Base-by-base conservation (phyloP, 2,329 filamentous ascomycete species). In the Fusarium verrucosum region DNA sequence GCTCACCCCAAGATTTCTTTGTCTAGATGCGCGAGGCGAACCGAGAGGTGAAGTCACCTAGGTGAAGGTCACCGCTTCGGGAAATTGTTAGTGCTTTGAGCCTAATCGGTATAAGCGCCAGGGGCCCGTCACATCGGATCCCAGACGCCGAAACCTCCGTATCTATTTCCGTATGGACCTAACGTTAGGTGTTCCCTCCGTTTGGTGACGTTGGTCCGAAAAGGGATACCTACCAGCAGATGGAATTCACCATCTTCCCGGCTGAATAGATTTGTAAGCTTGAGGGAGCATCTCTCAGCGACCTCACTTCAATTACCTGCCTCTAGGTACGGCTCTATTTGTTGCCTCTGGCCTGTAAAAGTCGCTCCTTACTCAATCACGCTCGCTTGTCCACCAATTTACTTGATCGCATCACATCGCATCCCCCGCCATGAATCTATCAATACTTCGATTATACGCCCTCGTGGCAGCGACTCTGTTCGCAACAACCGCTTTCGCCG, bases 401-500 rank as follows among this genome's bases (percentile, higher is more conserved):
- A 28, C 14, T 41, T 37, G 43, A 42, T 45, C 50, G 35, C 22
- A 47, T 44, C 44, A 26, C 50, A 40, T 50, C 40, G 17, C 38
- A 41, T 51, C 36, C 56, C 50, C 41, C 50, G 47, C 60, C 46
- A 88, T 88, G 85, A 85, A 84, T 77, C 74, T 84, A 37, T 78
- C 78, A 17, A 75, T 66, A 52, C 68, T 82, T 60, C 74, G 80
- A 43, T 76, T 85, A 43, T 79, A 82, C 35, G 79, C 81, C 67
- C 76, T 86, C 51, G 73, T 85, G 71, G 81, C 78, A 41, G 77
- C 81, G 36, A 71, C 81, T 56, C 71, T 86, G 54, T 74, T 87
- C 42, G 75, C 79, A 52, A 76, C 82, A 10, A 71, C 72, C 22
- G 79, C 82, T 58, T 80, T 83, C 25, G 86, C 88, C 68, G 90